Base-by-base conservation (phyloP, 179 eudicot genomes). In the Gypsophila paniculata region DNA sequence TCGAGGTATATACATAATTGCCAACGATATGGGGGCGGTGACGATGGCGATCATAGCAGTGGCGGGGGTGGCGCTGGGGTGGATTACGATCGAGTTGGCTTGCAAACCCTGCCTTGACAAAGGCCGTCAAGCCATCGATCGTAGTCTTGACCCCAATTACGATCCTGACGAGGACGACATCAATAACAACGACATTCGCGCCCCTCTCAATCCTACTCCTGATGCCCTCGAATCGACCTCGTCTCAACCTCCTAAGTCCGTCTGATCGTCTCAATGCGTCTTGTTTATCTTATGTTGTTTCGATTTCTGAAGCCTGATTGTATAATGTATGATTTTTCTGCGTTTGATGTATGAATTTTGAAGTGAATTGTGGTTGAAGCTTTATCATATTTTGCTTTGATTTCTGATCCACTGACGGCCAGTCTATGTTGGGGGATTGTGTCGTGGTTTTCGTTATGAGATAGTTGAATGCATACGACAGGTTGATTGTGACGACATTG, bases 71-170 rank as follows among this genome's bases (percentile, higher is more conserved):
- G 77, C 69, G 21, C 68, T 92, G 12, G 98, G 88, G 2, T 92
- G 98, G 98, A 68, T 82, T 1, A 65, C 98, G 4, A 86, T 92
- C 22, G 98, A 92, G 78, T 86, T 88, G 46, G 96, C 96, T 6
- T 92, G 96, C 86, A 92, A 92, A 53, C 92, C 96, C 1, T 92
- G 96, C 60, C 94, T 92, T 25, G 91, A 88, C 2, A 84, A 79
- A 73, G 98, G 98, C 59, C 94, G 96, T 6, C 84, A 88, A 76
- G 94, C 96, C 72, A 92, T 92, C 10, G 96, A 92, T 77, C 89
- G 86, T 2, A 83, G 64, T n/a, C 92, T 92, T 63, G 87, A 92
- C 54, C 98, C 98, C 22, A 90, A 92, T 70, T 92, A 88, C 80
- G 94, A 90, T 57, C 96, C 98, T 6, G 98, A 91, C 54, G 97